Conservation (phyloP, 805 yeast genomes). For the Cyberlindnera euphorbiiphila region DNA sequence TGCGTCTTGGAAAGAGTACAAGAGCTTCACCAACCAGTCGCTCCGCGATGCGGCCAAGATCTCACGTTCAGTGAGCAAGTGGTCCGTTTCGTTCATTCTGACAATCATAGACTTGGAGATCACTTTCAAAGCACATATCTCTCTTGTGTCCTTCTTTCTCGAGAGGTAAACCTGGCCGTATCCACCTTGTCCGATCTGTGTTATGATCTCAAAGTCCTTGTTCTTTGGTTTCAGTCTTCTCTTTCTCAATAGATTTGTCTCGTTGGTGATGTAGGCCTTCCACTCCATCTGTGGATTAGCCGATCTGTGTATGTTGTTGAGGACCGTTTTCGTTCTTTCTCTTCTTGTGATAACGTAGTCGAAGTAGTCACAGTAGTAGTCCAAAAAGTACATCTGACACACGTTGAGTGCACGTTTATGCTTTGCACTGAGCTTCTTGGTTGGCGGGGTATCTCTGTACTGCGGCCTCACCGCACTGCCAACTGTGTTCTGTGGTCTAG, state of each 20-base stretch:
- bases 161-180: constrained; percentile 98
- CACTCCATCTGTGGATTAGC: constrained; percentile 46
- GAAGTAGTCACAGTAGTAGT: constrained; percentile 93
- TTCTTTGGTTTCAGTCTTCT: constrained; percentile 89
- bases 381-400: constrained; percentile 89
- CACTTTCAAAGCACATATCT: constrained; percentile 91
- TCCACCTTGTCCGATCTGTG: constrained; percentile 99
- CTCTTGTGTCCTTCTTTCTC: constrained; percentile 87
- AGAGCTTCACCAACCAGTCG: constrained; percentile 91
- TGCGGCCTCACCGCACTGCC: constrained; percentile 16
- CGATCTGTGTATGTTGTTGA: constrained; percentile 44
- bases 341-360: constrained; percentile 87
- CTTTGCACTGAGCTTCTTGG: constrained; percentile 35
- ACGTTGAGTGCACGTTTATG: constrained; percentile 86
- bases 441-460: constrained; percentile 4
- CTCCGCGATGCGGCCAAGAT: constrained; percentile 92
- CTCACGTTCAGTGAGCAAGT: constrained; percentile 93
- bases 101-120: constrained; percentile 81
- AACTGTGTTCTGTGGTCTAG: constrained; percentile 9
- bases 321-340: constrained; percentile 72
- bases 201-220: constrained; percentile 92
- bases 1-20: constrained; percentile 92
- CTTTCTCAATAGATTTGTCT: constrained; percentile 78
- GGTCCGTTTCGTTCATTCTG: constrained; percentile 92
- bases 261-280: constrained; percentile 79